Conservation (phyloP, 2,329 filamentous ascomycete genomes). For the Rachicladosporium sp. region DNA sequence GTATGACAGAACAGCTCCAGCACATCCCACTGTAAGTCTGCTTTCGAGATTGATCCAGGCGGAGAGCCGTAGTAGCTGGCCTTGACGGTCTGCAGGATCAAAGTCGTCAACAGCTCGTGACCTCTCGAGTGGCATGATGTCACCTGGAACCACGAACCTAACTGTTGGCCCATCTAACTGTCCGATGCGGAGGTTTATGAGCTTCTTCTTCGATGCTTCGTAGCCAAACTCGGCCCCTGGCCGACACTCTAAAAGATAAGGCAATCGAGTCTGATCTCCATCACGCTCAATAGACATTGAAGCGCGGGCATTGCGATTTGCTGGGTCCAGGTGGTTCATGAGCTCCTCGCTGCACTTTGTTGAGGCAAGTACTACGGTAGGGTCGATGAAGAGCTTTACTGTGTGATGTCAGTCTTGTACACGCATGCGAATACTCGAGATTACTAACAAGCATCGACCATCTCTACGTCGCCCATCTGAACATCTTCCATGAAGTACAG, state of each 20-base stretch:
- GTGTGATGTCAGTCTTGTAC: conserved; percentile 8
- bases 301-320: conserved; percentile 19
- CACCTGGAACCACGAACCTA: conserved; percentile 51
- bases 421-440: background rate
- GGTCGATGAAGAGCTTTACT: conserved; percentile 52
- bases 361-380: conserved; percentile 48
- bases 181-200: conserved; percentile 47
- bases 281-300: conserved; percentile 14
- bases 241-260: conserved; percentile 54
- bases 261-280: conserved; percentile 38
- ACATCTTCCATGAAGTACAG: conserved; percentile 70
- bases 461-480: conserved; percentile 52
- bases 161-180: conserved; percentile 35
- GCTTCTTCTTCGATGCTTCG: conserved; percentile 52
- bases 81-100: conserved; percentile 38
- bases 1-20: conserved; percentile 73
- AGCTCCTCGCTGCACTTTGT: conserved; percentile 41
- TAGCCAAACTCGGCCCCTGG: conserved; percentile 62
- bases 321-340: conserved; percentile 33
- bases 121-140: conserved; percentile 25
- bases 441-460: conserved; percentile 35
- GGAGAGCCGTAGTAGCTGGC: conserved; percentile 55
- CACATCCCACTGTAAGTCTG: conserved; percentile 63
- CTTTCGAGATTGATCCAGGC: conserved; percentile 65
- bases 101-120: conserved; percentile 30